Conservation (phyloP, 2,329 filamentous ascomycete genomes). For the Colletotrichum phormii region DNA sequence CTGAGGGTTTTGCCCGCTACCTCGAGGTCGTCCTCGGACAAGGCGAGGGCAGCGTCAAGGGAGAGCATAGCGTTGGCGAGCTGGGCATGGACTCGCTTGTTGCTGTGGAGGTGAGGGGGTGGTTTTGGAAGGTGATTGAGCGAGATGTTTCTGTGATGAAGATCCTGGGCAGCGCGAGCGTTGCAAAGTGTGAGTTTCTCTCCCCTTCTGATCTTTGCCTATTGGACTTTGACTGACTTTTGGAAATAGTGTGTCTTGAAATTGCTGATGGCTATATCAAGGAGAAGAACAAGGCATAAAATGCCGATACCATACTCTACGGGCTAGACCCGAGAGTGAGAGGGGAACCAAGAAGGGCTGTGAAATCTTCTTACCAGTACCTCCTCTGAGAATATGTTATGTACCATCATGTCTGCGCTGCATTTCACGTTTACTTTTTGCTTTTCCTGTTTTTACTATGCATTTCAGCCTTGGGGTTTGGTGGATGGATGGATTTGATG, state of each 20-base stretch:
- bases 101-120: slow-evolving; percentile 54
- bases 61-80: slow-evolving; percentile 47
- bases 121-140: slow-evolving; percentile 58
- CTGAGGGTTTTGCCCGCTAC: slow-evolving; percentile 42
- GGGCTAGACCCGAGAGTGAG: background rate
- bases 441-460: too few relatives aligned
- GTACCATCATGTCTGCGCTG: background rate
- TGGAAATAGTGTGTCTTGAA: slow-evolving; percentile 18
- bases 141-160: slow-evolving; percentile 59
- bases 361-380: background rate
- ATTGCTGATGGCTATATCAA: slow-evolving; percentile 17
- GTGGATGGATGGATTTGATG: background rate
- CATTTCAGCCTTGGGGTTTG: background rate
- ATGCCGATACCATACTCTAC: background rate
- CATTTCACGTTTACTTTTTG: too few relatives aligned
- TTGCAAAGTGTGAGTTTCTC: slow-evolving; percentile 37
- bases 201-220: too few relatives aligned
- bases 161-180: slow-evolving; percentile 50
- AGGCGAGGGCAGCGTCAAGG: slow-evolving; percentile 42
- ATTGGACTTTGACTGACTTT: background rate
- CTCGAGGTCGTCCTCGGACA: slow-evolving; percentile 39
- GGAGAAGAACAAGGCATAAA: slow-evolving; percentile 18
- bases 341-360: background rate
- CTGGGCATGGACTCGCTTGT: slow-evolving; percentile 45
- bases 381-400: background rate